Evolutionary conservation across 768 basidiomycete species (phyloP).

Genomic region (Xerocomus potaroensis): DNA sequence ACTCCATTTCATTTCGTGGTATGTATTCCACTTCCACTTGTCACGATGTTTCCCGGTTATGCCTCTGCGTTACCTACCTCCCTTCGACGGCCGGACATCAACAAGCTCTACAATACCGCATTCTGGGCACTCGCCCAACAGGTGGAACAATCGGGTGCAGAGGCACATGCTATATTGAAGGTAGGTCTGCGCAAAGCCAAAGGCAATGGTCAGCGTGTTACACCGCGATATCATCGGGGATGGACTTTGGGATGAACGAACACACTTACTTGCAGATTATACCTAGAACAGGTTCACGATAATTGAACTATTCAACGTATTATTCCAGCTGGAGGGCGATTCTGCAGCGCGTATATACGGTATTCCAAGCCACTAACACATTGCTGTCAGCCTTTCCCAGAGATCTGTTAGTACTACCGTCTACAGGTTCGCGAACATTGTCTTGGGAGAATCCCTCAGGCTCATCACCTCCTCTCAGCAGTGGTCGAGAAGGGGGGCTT

Average conservation of each 20-base stretch:
- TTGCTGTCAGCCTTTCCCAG: no score
- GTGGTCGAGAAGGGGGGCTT: no score
- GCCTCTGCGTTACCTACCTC: slow-evolving; percentile 76
- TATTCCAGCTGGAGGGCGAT: neutral
- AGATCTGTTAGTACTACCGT: no score
- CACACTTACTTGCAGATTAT: slow-evolving; percentile 46
- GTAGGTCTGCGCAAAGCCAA: slow-evolving; percentile 30
- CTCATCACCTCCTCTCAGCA: no score
- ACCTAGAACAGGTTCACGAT: neutral
- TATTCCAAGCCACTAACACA: no score
- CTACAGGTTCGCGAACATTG: no score
- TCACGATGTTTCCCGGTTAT: slow-evolving; percentile 67
- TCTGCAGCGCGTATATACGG: no score
- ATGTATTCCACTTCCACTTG: slow-evolving; percentile 91
- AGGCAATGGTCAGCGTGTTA: slow-evolving; percentile 49
- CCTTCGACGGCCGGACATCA: slow-evolving; percentile 92
- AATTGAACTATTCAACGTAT: neutral
- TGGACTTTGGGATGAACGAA: slow-evolving; percentile 69
- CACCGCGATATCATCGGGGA: slow-evolving; percentile 85
- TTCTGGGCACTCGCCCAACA: slow-evolving; percentile 94
- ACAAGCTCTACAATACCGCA: slow-evolving; percentile 93
- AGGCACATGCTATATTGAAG: slow-evolving; percentile 78
- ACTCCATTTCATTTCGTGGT: slow-evolving; percentile 86
- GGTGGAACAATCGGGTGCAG: slow-evolving; percentile 68
- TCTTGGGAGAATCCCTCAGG: no score